Percentiles rank a stretch among this genome's conserved stretches.
phyloP scores from a whole-genome alignment of 2,329 filamentous ascomycete species.

The Penicillium frequentans region DNA sequence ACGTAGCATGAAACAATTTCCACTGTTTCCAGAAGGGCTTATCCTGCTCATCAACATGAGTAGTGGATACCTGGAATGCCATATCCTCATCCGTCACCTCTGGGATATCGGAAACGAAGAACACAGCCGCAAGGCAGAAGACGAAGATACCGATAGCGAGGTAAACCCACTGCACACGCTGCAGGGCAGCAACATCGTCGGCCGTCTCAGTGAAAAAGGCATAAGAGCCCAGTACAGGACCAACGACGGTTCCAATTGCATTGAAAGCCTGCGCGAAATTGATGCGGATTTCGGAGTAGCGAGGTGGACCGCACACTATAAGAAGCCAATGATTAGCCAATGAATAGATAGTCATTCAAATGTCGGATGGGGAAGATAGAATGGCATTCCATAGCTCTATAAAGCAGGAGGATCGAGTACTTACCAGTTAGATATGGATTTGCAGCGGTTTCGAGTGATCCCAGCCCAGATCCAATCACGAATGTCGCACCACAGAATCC shows the following conservation, averaged over 20 bases:
- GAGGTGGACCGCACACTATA: slow-evolving; percentile 69
- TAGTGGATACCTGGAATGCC: slow-evolving; percentile 60
- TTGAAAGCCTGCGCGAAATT: slow-evolving; percentile 78
- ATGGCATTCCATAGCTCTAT: too few species aligned
- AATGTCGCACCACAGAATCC: slow-evolving; percentile 73
- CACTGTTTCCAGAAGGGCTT: slow-evolving; percentile 70
- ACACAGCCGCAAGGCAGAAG: slow-evolving; percentile 63
- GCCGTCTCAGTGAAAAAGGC: slow-evolving; percentile 70
- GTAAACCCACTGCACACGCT: slow-evolving; percentile 76
- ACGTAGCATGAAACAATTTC: slow-evolving; percentile 71
- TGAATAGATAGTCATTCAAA: not conserved
- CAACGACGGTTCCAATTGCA: slow-evolving; percentile 71
- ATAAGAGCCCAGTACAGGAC: slow-evolving; percentile 70
- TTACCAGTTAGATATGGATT: slow-evolving; percentile 70
- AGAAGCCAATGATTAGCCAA: slow-evolving; percentile 16
- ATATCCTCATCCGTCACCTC: slow-evolving; percentile 73
- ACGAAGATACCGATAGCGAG: slow-evolving; percentile 76
- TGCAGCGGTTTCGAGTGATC: slow-evolving; percentile 73
- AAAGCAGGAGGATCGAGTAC: not conserved
- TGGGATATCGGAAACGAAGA: slow-evolving; percentile 67
- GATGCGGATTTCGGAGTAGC: slow-evolving; percentile 73
- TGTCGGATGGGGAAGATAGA: too few species aligned
- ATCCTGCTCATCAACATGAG: slow-evolving; percentile 54
- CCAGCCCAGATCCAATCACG: slow-evolving; percentile 71
- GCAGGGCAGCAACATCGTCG: slow-evolving; percentile 57